phyloP scores from a whole-genome alignment of 805 yeast genomes.

The Millerozyma acaciae region DNA sequence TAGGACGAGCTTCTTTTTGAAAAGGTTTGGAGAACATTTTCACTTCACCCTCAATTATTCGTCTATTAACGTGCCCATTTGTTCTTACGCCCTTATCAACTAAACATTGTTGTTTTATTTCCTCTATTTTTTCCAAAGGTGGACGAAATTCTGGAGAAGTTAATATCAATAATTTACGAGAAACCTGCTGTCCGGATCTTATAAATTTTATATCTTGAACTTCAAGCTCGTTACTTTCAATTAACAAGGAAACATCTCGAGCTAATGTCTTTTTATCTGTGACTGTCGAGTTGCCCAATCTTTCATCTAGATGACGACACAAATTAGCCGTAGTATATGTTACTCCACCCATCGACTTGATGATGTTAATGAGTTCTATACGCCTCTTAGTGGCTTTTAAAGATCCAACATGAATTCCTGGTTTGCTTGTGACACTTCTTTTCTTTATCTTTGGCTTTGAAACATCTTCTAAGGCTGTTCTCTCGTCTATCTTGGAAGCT shows the following conservation, averaged over 20 bases:
- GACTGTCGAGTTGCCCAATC: conserved; percentile 21
- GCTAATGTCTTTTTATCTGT: conserved; percentile 39
- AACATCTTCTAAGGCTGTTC: too few relatives aligned
- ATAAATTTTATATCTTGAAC: conserved; percentile 20
- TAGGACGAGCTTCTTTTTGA: conserved; percentile 5
- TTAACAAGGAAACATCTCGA: conserved; percentile 32
- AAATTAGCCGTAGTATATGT: conserved; percentile 29
- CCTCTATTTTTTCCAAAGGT: conserved; percentile 23
- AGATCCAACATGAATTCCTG: conserved; percentile 13
- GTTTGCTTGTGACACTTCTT: not conserved
- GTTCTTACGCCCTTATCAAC: conserved; percentile 20
- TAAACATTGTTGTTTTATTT: conserved; percentile 21
- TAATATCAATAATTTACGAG: conserved; percentile 30
- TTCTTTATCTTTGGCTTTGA: not conserved
- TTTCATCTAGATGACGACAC: conserved; percentile 29
- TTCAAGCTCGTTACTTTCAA: conserved; percentile 18
- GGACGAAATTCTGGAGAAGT: conserved; percentile 26
- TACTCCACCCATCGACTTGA: conserved; percentile 37
- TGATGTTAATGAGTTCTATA: conserved; percentile 22
- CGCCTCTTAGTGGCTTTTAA: conserved; percentile 30
- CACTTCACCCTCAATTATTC: conserved; percentile 28
- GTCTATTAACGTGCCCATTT: conserved; percentile 10
- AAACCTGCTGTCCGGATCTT: conserved; percentile 23
- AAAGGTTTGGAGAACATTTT: conserved; percentile 13
- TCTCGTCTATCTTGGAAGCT: too few relatives aligned